Percentiles rank a stretch among this genome's conserved stretches.
These are phyloP conservation scores for Pachysandra terminalis DNA, from an alignment of 164 flowering plant species.

Conservation along the genomic window DNA sequence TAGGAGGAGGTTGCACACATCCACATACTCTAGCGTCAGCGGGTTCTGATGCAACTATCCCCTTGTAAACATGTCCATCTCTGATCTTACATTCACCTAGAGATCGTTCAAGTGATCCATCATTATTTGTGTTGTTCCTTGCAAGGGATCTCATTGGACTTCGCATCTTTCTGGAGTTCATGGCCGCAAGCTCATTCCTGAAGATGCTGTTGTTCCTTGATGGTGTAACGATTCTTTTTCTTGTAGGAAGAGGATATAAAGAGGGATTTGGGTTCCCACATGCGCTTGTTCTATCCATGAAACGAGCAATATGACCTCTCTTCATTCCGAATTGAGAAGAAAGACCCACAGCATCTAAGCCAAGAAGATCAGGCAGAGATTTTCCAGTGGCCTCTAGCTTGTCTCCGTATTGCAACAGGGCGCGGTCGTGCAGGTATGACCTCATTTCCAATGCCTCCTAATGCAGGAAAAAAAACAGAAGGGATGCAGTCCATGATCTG, in stretches of 20 bases:
- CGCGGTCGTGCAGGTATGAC: slow-evolving; percentile 69
- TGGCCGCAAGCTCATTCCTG: slow-evolving; percentile 19
- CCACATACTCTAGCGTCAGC: slow-evolving; percentile 56
- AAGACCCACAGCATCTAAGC: slow-evolving; percentile 34
- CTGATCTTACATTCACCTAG: slow-evolving; percentile 39
- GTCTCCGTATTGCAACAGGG: slow-evolving; percentile 64
- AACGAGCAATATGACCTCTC: slow-evolving; percentile 71
- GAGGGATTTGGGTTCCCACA: slow-evolving; percentile 38
- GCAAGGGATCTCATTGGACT: slow-evolving; percentile 17
- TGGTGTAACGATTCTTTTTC: slow-evolving; percentile 21
- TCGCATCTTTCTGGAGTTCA: slow-evolving; percentile 25
- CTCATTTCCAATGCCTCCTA: slow-evolving; percentile 75
- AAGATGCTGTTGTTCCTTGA: slow-evolving; percentile 22
- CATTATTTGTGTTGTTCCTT: slow-evolving; percentile 15
- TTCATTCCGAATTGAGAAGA: slow-evolving; percentile 60
- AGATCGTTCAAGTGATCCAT: slow-evolving; percentile 37
- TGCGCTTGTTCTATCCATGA: slow-evolving; percentile 35
- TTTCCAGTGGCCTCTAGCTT: slow-evolving; percentile 53
- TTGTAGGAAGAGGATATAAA: slow-evolving; percentile 21
- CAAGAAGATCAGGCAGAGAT: slow-evolving; percentile 54
- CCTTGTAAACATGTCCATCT: slow-evolving; percentile 60
- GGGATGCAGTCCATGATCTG: not conserved
- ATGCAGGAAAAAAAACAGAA: slow-evolving; percentile 5
- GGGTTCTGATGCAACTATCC: slow-evolving; percentile 61
- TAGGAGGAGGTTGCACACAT: slow-evolving; percentile 49